phyloP scores from a whole-genome alignment of 768 basidiomycete species.

The Boletus reticuloceps region DNA sequence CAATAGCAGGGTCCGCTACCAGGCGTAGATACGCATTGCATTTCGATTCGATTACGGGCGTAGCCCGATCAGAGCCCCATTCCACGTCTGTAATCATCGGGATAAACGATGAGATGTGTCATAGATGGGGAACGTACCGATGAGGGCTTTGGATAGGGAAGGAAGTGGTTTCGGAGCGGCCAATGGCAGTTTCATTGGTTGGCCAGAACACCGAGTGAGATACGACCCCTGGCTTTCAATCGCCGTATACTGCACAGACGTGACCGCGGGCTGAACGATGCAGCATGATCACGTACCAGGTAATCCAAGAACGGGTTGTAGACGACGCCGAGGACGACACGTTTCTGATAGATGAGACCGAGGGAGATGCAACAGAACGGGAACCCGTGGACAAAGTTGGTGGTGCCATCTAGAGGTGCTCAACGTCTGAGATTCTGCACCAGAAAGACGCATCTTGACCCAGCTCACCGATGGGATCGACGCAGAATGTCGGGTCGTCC shows the following conservation, averaged over 20 bases:
- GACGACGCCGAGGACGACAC: slow-evolving; percentile 89
- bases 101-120: background rate
- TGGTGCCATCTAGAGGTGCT: slow-evolving; percentile 67
- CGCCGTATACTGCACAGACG: slow-evolving; percentile 61
- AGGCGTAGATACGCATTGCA: slow-evolving; percentile 69
- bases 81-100: slow-evolving; percentile 57
- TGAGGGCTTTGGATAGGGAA: slow-evolving; percentile 70
- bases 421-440: background rate
- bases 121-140: slow-evolving; percentile 41
- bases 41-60: slow-evolving; percentile 55
- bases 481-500: slow-evolving; percentile 91
- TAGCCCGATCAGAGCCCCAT: slow-evolving; percentile 80
- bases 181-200: slow-evolving; percentile 62
- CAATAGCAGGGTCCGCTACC: slow-evolving; percentile 56
- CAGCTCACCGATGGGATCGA: slow-evolving; percentile 85
- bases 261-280: background rate
- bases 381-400: slow-evolving; percentile 87
- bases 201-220: slow-evolving; percentile 48
- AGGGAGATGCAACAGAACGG: slow-evolving; percentile 90
- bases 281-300: slow-evolving; percentile 42
- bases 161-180: slow-evolving; percentile 57
- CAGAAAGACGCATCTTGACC: no score
- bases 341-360: slow-evolving; percentile 83
- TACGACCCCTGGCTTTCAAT: slow-evolving; percentile 76
- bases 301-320: slow-evolving; percentile 90